Evolutionary conservation across 139 green algal genomes (phyloP).

Genomic region (Penium margaritaceum): DNA sequence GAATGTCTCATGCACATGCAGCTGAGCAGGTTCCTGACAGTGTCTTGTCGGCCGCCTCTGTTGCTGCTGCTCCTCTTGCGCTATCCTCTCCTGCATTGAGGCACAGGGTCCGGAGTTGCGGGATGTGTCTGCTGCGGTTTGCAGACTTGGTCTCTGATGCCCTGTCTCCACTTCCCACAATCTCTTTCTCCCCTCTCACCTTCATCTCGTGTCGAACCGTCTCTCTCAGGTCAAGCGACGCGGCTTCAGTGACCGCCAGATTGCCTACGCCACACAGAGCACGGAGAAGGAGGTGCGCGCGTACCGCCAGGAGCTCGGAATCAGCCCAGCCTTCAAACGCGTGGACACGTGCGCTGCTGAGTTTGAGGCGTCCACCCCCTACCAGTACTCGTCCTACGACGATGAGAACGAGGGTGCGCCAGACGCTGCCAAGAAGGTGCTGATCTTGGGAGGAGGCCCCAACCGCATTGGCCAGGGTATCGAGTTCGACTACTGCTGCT

Average conservation of each 20-base stretch:
- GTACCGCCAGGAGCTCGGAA: constrained; percentile 54
- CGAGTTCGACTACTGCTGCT: constrained; percentile 99
- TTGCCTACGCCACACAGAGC: constrained; percentile 51
- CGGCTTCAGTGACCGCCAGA: constrained; percentile 87
- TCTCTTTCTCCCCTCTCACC: too few relatives aligned
- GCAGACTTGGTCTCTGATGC: too few relatives aligned
- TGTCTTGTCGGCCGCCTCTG: too few relatives aligned
- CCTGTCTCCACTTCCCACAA: too few relatives aligned
- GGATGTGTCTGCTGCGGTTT: too few relatives aligned
- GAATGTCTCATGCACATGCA: too few relatives aligned
- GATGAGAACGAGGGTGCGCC: constrained; percentile 72
- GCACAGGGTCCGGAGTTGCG: too few relatives aligned
- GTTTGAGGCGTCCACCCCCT: constrained; percentile 94
- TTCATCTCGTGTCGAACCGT: too few relatives aligned
- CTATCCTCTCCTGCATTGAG: too few relatives aligned
- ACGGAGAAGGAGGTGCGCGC: constrained; percentile 39
- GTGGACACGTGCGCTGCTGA: constrained; percentile 98
- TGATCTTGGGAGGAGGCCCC: constrained; percentile 96
- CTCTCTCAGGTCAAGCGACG: constrained; percentile 64
- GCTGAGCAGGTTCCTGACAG: too few relatives aligned
- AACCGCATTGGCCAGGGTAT: constrained; percentile 99
- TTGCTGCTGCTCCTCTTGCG: too few relatives aligned
- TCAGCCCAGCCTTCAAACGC: constrained; percentile 81
- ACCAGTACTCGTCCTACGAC: constrained; percentile 87
- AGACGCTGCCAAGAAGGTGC: constrained; percentile 65